These are phyloP conservation scores for Penstemon newberryi DNA, from an alignment of 257 asterid species.

Conservation along the genomic window DNA sequence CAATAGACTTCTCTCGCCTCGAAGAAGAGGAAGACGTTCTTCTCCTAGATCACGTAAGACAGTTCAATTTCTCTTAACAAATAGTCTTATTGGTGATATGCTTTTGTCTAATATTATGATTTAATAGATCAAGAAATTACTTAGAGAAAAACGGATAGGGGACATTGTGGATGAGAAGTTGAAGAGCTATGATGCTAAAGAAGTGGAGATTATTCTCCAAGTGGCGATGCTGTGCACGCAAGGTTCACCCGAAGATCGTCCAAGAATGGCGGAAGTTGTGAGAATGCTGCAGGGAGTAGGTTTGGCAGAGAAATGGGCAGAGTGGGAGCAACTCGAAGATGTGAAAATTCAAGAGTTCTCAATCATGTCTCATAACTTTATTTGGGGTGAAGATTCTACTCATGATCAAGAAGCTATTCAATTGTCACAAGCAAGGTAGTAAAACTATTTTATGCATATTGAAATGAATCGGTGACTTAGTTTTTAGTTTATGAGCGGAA, in stretches of 20 bases:
- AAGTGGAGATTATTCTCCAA: constrained; percentile 71
- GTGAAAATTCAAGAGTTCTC: constrained; percentile 53
- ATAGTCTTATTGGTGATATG: background rate
- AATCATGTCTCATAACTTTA: constrained; percentile 50
- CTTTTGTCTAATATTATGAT: background rate
- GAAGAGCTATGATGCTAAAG: constrained; percentile 46
- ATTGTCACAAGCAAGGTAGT: constrained; percentile 75
- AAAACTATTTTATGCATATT: background rate
- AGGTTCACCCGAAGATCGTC: constrained; percentile 76
- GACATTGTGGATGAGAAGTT: constrained; percentile 70
- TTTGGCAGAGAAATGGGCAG: constrained; percentile 84
- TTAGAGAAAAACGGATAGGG: constrained; percentile 63
- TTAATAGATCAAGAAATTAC: constrained; percentile 66
- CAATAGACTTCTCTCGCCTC: constrained; percentile 82
- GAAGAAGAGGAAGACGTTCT: constrained; percentile 96
- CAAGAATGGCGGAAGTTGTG: constrained; percentile 71
- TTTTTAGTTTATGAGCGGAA: background rate
- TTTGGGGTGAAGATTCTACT: constrained; percentile 76
- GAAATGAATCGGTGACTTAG: background rate
- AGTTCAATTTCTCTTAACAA: background rate
- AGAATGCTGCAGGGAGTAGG: constrained; percentile 80
- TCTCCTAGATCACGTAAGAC: constrained; percentile 78
- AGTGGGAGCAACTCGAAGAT: constrained; percentile 84
- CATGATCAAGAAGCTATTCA: constrained; percentile 82
- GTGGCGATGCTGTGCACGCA: constrained; percentile 92